Base-by-base conservation (phyloP, 176 grass and related monocot genomes). In the Musa beccarii region DNA sequence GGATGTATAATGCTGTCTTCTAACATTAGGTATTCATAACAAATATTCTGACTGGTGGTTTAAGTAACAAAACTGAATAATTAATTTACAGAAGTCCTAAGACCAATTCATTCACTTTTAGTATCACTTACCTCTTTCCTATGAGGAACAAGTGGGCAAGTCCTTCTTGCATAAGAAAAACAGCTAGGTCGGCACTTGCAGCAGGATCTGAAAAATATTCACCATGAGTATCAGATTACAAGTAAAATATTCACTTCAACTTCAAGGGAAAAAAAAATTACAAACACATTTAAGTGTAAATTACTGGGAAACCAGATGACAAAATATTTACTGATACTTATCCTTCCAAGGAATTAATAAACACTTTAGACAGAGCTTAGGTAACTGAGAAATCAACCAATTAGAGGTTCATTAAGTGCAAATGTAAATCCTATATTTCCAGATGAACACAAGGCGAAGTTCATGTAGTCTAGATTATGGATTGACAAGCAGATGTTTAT, bases 101-200 rank as follows among this genome's bases (percentile, higher is more conserved):
- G 43, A 7, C 28, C 14, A 43, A 22, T 26, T 72, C 28, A 59
- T 63, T 54, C n/a, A 11, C 11, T 55, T 2, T 14, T 10, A 80
- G 52, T 68, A 77, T 19, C 71, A 78, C 17, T 25, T 76, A 97
- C 94, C 94, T 98, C 87, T 20, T 88, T 52, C 94, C 90, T 66
- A 98, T 87, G 26, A 98, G 86, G 75, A 98, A 85, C 80, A 98
- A 74, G 65, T 98, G 86, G 1, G 94, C 90, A 59, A 98, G 88
- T 69, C 94, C 94, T 86, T 98, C 94, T 98, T 98, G 94, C 94
- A 98, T 98, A 22, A 98, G 82, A 89, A 93, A 87, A 82, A 98
- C 90, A 75, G 90, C 88, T 65, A 98, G 86, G 88, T 98, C 94
- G 84, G 94, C 94, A 93, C 94, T 93, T 68, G 88, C 88, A 79